Base-by-base conservation (phyloP, 768 basidiomycete species). In the Leucosporidium yakuticum region DNA sequence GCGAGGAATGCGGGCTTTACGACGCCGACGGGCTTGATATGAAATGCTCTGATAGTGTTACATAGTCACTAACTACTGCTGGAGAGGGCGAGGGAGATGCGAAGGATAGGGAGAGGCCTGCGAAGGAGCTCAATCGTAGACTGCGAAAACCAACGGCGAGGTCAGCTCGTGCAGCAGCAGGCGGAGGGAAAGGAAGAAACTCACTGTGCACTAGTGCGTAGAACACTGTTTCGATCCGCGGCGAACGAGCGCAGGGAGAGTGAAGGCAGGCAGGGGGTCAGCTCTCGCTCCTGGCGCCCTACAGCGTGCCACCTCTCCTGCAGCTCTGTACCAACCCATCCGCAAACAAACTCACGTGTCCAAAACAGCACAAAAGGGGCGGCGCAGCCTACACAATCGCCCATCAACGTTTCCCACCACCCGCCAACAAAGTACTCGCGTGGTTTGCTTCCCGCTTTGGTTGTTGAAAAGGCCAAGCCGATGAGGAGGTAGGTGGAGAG, bases 131-230 rank as follows among this genome's bases (percentile, higher is more conserved):
- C 14, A 55, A 17, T 55, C 54, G 54, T 55, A 55, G 15, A 55
- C 54, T 55, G 54, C n/a, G 29, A 19, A 55, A 27, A n/a, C n/a
- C 23, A 17, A 23, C 27, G 25, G 11, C 5, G n/a, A 6, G 17
- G 15, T 29, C 54, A 55, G 27, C 17, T 25, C 3, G 9, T 5
- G 27, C 27, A 17, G 6, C 39, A 44, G 39, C 6, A 36, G 34
- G 39, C 14, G 17, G 39, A 15, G 54, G 19, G 11, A 14, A 7
- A 31, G 54, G 12, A 19, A n/a, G 19, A 1, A 31, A 49, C 60
- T 4, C 36, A 62, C 61, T 63, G 34, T 63, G 62, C 34, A 63
- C 62, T 12, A 63, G 34, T 23, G 62, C 62, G 21, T 63, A 63
- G 44, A 63, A 63, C 23, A 63, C 62, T 63, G 62, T 36, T 17